Evolutionary conservation across 2,329 filamentous ascomycete species (phyloP).

Genomic region (Claviceps citrina): DNA sequence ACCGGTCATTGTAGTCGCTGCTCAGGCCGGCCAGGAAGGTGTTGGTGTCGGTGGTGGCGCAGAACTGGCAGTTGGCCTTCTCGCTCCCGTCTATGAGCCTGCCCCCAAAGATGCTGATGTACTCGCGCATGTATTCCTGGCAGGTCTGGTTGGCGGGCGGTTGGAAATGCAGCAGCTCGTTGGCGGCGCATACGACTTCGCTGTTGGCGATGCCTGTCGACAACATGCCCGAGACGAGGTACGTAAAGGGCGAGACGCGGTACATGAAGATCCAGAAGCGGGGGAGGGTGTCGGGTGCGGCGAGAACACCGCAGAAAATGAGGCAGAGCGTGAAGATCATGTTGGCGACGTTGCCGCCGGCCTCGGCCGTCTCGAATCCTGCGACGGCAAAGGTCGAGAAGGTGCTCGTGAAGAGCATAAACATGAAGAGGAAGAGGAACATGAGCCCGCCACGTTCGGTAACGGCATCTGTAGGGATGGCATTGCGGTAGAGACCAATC

Average conservation of each 20-base stretch:
- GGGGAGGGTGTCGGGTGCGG: constrained; percentile 44
- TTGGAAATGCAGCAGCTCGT: constrained; percentile 54
- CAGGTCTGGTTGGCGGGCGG: constrained; percentile 46
- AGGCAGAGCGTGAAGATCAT: constrained; percentile 57
- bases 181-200: constrained; percentile 46
- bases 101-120: constrained; percentile 34
- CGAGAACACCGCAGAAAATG: constrained; percentile 64
- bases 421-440: constrained; percentile 60
- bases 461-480: constrained; percentile 42
- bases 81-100: constrained; percentile 34
- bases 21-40: constrained; percentile 31
- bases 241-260: constrained; percentile 67
- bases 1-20: constrained; percentile 41
- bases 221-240: constrained; percentile 59
- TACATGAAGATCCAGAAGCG: constrained; percentile 74
- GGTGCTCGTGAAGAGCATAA: constrained; percentile 67
- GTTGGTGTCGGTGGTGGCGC: constrained; percentile 36
- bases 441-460: constrained; percentile 59
- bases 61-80: constrained; percentile 39
- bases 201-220: constrained; percentile 54
- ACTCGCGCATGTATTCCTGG: constrained; percentile 37
- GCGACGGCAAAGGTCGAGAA: constrained; percentile 69
- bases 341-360: constrained; percentile 60
- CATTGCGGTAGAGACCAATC: constrained; percentile 60
- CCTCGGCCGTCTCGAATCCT: constrained; percentile 59